phyloP scores from a whole-genome alignment of 345 rosid species.

The Rhodomyrtus tomentosa region DNA sequence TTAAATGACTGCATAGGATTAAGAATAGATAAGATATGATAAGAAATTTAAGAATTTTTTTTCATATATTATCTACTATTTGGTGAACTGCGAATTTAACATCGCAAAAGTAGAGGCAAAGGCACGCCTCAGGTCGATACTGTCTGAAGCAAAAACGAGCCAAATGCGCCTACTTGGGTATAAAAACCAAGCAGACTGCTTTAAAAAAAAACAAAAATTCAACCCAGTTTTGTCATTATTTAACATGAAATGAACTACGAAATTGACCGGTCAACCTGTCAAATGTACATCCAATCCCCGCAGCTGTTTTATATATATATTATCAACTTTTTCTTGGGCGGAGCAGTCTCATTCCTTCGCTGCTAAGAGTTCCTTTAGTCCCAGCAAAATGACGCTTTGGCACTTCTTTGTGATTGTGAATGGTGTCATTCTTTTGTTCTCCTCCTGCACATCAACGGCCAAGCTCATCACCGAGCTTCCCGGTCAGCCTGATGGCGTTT shows the following conservation, averaged over 20 bases:
- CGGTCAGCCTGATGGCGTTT: constrained; percentile 16
- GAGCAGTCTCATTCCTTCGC: background rate
- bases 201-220: background rate
- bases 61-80: too few relatives aligned
- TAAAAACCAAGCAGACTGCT: background rate
- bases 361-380: background rate
- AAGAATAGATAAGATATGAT: too few relatives aligned
- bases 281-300: background rate
- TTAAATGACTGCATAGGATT: too few relatives aligned
- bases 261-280: background rate
- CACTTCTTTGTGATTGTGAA: background rate
- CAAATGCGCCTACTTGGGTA: too few relatives aligned
- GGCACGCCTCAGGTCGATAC: too few relatives aligned
- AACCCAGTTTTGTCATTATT: background rate
- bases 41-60: too few relatives aligned
- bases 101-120: too few relatives aligned
- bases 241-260: background rate
- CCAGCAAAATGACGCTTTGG: background rate
- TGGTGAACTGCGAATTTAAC: too few relatives aligned
- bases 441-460: background rate
- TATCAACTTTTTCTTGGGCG: background rate
- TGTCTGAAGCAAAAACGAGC: too few relatives aligned
- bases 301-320: background rate
- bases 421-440: background rate
- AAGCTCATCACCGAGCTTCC: constrained; percentile 15